A percentile compares a stretch with the other conserved stretches of the same genome.
Conservation (phyloP, 169 alveolate genomes). For the Cryptosporidium bovis region DNA sequence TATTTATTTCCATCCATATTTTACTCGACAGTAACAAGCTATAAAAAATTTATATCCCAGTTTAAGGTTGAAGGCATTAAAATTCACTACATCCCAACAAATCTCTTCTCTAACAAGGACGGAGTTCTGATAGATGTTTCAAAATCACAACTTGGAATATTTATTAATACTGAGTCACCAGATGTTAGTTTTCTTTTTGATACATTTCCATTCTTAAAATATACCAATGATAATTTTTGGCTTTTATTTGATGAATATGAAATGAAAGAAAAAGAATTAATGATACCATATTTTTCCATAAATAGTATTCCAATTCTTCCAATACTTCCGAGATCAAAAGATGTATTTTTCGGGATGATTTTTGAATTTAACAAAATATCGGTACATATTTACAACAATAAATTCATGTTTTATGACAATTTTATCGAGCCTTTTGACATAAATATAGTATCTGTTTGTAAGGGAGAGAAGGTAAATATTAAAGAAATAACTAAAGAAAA, state of each 20-base stretch:
- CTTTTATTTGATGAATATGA: constrained; percentile 12
- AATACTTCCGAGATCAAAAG: constrained; percentile 25
- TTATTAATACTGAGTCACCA: constrained; percentile 29
- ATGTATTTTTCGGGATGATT: constrained; percentile 26
- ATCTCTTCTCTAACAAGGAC: constrained; percentile 25
- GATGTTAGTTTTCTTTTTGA: neutral
- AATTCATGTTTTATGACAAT: constrained; percentile 55
- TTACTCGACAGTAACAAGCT: constrained; percentile 9
- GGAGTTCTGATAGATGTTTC: constrained; percentile 37
- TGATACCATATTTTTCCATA: constrained; percentile 44
- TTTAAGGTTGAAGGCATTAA: constrained; percentile 25
- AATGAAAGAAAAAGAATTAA: constrained; percentile 15
- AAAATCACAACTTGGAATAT: constrained; percentile 33
- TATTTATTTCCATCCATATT: constrained; percentile 41
- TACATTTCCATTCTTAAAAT: constrained; percentile 27
- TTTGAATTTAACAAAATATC: constrained; percentile 33
- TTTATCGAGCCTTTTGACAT: constrained; percentile 65
- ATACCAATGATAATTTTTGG: constrained; percentile 11
- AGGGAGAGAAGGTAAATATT: neutral
- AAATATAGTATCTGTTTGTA: constrained; percentile 7
- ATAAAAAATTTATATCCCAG: constrained; percentile 54
- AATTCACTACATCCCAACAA: constrained; percentile 55
- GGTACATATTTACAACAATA: constrained; percentile 36
- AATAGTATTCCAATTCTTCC: constrained; percentile 44
- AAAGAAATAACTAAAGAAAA: constrained; percentile 16